Evolutionary conservation across 2,329 filamentous ascomycete genomes (phyloP), one percentile per base, ranked within the genome.

Genomic region (Pseudonectria buxi): DNA sequence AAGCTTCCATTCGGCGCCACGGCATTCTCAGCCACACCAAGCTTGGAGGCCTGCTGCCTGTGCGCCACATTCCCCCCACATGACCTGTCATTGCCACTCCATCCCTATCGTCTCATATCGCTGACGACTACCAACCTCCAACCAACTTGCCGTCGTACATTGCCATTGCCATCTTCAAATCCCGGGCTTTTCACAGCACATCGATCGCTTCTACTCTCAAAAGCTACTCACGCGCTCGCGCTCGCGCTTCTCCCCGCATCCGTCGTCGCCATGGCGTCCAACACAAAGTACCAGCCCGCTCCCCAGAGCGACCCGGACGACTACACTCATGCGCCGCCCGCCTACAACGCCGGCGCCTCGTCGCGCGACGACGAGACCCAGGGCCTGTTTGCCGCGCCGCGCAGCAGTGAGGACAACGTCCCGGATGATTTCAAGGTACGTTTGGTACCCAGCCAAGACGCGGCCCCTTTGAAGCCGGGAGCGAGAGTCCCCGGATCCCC

Each of bases 341-440:
- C 85, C 41, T 95, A 95, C 68, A 55, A 55, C 32, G 55, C 54
- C 35, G 73, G 76, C 41, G 72, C 78, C 26, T 68, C 75, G 16
- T 63, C 72, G 41, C 70, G 71, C 51, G 71, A 74, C 44, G 62
- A 67, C 41, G 64, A 54, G 42, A 40, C 65, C 10, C 67, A 74
- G 14, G 71, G 84, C 27, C 75, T 85, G 38, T 74, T 74, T 43
- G 82, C 78, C 31, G 77, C 73, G 29, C 79, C 86, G 33, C 79
- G 89, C 52, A 75, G 72, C 58, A 89, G 89, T 62, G 79, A 89
- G 57, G 90, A 95, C 65, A 94, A 95, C 56, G 60, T 96, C 29
- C 90, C 90, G 2, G 90, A 96, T 68, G 90, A 96, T 64, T 96
- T 96, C 78, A 96, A 95, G 75, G 83, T 86, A 50, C 4, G 49